Conservation (phyloP, 192 early-diverging fungal genomes). For the Rhizophagus clarus region DNA sequence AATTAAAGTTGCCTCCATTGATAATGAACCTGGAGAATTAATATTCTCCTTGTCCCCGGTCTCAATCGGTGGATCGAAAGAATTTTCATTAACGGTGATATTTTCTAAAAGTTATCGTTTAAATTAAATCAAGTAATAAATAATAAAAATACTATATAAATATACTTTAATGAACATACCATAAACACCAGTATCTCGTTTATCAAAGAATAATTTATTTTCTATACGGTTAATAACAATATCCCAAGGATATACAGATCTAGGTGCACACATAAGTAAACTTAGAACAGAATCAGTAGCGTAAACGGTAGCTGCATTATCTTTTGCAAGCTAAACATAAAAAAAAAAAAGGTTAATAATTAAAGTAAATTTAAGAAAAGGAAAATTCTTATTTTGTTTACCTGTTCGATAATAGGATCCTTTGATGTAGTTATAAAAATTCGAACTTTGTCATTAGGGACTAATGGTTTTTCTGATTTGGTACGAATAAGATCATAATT, state of each 20-base stretch:
- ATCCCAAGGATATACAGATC: constrained; percentile 95
- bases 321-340: constrained; percentile 44
- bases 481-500: constrained; percentile 83
- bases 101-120: constrained; percentile 57
- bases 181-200: constrained; percentile 79
- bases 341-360: constrained; percentile 28
- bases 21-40: constrained; percentile 85
- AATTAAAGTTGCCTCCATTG: constrained; percentile 85
- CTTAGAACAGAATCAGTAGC: constrained; percentile 91
- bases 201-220: constrained; percentile 88
- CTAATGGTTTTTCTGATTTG: constrained; percentile 75
- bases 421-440: constrained; percentile 82
- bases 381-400: not conserved
- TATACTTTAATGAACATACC: constrained; percentile 40
- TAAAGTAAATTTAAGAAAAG: constrained; percentile 30
- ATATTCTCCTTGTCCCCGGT: constrained; percentile 82
- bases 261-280: constrained; percentile 89
- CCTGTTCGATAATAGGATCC: constrained; percentile 78
- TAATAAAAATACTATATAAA: not conserved
- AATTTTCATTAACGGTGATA: constrained; percentile 95
- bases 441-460: constrained; percentile 64
- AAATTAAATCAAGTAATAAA: not conserved
- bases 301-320: constrained; percentile 68
- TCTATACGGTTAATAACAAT: constrained; percentile 85
- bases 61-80: constrained; percentile 87